Base-by-base conservation (phyloP, 768 basidiomycete genomes). In the Pleurotus pulmonarius region DNA sequence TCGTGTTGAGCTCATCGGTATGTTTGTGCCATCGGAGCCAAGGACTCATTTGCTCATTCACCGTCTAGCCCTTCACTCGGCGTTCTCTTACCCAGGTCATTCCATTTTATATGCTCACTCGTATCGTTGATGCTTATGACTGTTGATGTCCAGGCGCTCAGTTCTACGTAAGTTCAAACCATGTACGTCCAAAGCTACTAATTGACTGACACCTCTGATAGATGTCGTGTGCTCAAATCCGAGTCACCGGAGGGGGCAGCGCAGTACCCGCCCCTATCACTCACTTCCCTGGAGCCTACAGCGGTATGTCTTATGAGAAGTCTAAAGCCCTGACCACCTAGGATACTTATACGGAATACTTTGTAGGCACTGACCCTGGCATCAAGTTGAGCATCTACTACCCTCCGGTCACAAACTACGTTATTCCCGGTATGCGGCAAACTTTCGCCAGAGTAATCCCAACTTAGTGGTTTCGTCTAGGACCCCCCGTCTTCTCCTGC, bases 1-100 rank as follows among this genome's bases (percentile, higher is more conserved):
- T 8, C 51, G 51, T 53, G 51, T 53, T 12, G 51, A 53, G n/a
- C 51, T 53, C 1, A 53, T 53, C n/a, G 51, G 51, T 53, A 22
- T 40, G 16, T 40, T 41, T 41, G 7, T 25, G 16, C 22, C 51
- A 29, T n/a, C 12, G 2, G 2, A 24, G 9, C 49, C 16, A 24
- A 34, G 29, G 29, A 34, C 9, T 25, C 13, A 3, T 22, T 25
- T 16, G 16, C 26, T 53, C 5, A 41, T 41, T n/a, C 11, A 20
- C 5, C 41, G 13, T 22, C 15, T 38, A 53, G 51, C 51, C 15
- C 51, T 53, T 13, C 51, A 53, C 24, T 39, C 37, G 2, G 51
- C 51, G 8, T n/a, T 11, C 37, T 53, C 51, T 41, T 53, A 53
- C 51, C 51, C 51, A 7, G 51, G 41, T 44, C n/a, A 22, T 34